Conservation (phyloP, 345 rosid species). For the Citrus sp. region DNA sequence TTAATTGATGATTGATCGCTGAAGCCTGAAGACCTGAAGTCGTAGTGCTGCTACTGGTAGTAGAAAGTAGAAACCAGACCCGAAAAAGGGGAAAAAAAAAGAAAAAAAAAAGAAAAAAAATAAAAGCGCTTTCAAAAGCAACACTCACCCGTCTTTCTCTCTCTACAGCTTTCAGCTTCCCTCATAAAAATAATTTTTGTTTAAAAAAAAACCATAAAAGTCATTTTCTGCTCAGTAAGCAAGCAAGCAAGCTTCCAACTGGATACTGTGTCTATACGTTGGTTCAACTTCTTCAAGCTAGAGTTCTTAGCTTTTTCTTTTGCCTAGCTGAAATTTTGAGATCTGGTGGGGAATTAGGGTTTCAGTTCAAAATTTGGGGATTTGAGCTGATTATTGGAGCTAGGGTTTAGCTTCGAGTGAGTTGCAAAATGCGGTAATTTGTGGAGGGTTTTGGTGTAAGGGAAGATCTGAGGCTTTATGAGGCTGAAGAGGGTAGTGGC, state of each 20-base stretch:
- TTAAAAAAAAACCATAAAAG: background rate
- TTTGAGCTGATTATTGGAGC: constrained; percentile 4
- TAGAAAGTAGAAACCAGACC: background rate
- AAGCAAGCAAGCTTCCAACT: background rate
- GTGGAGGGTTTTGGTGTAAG: background rate
- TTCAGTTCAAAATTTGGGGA: constrained; percentile 1
- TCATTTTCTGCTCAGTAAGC: constrained; percentile 3
- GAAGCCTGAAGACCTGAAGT: background rate
- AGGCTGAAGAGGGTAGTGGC: constrained; percentile 22
- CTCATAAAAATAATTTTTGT: background rate
- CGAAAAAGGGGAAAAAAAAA: background rate
- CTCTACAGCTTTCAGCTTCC: constrained; percentile 1
- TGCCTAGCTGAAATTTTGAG: background rate
- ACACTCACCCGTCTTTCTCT: background rate
- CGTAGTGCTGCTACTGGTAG: background rate
- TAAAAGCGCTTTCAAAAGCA: background rate
- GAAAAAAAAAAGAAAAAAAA: background rate
- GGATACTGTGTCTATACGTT: background rate
- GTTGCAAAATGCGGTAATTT: constrained; percentile 5
- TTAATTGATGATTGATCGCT: constrained; percentile 10
- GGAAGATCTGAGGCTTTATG: constrained; percentile 23
- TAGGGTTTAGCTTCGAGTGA: constrained; percentile 7
- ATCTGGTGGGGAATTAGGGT: constrained; percentile 11
- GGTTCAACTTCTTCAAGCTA: background rate
- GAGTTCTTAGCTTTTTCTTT: background rate